These are phyloP conservation scores for Physaria fendleri DNA, from an alignment of 345 rosid species.

Conservation along the genomic window DNA sequence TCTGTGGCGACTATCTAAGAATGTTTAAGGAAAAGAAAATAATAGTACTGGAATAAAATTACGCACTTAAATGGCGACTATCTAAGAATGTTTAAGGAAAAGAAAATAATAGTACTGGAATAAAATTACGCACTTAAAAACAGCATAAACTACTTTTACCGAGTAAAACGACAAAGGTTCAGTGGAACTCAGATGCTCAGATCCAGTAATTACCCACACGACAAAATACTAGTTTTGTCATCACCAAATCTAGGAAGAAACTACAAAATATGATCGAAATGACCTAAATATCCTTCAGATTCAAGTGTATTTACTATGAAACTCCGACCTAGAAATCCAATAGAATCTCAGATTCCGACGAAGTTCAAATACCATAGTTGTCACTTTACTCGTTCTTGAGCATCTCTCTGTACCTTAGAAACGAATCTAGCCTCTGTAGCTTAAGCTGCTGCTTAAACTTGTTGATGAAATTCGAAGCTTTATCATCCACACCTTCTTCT, in stretches of 20 bases:
- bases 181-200: constrained; percentile 5
- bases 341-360: not conserved
- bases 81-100: not conserved
- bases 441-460: constrained; percentile 34
- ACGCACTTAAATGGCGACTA: too few species aligned
- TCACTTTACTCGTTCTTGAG: constrained; percentile 5
- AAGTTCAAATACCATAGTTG: not conserved
- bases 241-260: constrained; percentile 6
- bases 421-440: constrained; percentile 32
- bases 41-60: not conserved
- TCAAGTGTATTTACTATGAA: not conserved
- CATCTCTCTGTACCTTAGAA: constrained; percentile 32
- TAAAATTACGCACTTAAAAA: not conserved
- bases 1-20: not conserved
- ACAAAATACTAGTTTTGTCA: constrained; percentile 11
- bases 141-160: constrained; percentile 4
- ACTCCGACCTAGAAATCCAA: not conserved
- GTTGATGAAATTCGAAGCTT: constrained; percentile 32
- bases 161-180: not conserved
- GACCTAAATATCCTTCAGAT: constrained; percentile 17
- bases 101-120: not conserved
- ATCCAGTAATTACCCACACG: constrained; percentile 18
- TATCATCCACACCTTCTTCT: constrained; percentile 32
- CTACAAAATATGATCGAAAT: not conserved
- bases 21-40: not conserved